Base-by-base conservation (phyloP, 257 asterid genomes). In the Solanum verrucosum region DNA sequence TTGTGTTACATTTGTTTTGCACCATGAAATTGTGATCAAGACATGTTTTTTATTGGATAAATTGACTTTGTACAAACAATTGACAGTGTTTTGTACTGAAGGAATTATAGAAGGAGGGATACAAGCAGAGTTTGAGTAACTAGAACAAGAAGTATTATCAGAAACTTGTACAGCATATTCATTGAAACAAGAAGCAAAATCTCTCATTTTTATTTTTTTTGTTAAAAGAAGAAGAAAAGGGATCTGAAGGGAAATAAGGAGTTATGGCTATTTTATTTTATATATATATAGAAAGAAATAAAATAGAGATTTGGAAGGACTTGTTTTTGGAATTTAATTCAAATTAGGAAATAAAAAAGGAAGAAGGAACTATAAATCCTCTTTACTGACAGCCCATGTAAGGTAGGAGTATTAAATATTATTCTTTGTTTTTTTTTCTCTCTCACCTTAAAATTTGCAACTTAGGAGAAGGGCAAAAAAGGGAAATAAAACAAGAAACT, bases 141-240 rank as follows among this genome's bases (percentile, higher is more conserved):
- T 91, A 6, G 97, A 94, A 78, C 98, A 96, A 11, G 98, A 93
- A 10, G 93, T 85, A 38, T 95, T 85, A 38, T 95, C 98, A 16
- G 98, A 92, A 37, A 96, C 92, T 85, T 92, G 94, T 9, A 93
- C 92, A 25, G 98, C 94, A 83, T 96, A 89, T 65, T 96, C 99
- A 87, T 92, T 93, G 72, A 92, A 92, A 73, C 97, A 96, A 44
- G 96, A 90, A 25, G 94, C 91, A 3, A 96, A 91, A 44, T 95
- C 96, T 90, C 96, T 95, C 98, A 95, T 96, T 83, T 16, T 52
- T 2, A n/a, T n/a, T 4, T 52, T 52, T 18, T 52, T 52, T 52
- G 23, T 49, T 49, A 49, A 16, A 27, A n/a, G 16, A 81, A 21
- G 31, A 25, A n/a, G 9, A 29, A 35, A 29, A 56, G 6, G 20